Evolutionary conservation across 2,329 filamentous ascomycete species (phyloP).

Genomic region (Claviceps sorghi): DNA sequence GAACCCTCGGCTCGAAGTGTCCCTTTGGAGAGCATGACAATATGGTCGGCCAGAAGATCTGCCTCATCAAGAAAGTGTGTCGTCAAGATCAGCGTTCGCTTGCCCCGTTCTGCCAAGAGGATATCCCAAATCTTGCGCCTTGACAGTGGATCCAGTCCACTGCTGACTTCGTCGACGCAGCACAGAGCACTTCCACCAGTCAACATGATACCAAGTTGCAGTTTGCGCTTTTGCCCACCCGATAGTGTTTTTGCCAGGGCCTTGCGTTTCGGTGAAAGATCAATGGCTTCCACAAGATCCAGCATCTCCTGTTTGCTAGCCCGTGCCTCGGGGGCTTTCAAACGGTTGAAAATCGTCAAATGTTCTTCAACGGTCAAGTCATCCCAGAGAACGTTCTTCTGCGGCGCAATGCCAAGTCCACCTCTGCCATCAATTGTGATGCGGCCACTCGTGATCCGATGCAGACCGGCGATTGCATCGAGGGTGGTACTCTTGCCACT

Average conservation of each 20-base stretch:
- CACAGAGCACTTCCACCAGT: slow-evolving; percentile 79
- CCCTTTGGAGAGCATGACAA: slow-evolving; percentile 76
- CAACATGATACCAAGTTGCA: slow-evolving; percentile 91
- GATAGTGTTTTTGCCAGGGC: slow-evolving; percentile 66
- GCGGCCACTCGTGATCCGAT: slow-evolving; percentile 57
- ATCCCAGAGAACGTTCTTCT: slow-evolving; percentile 91
- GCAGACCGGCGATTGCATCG: slow-evolving; percentile 73
- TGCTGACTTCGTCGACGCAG: slow-evolving; percentile 83
- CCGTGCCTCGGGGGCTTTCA: slow-evolving; percentile 50
- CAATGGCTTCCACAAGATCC: slow-evolving; percentile 53
- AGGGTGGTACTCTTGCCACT: slow-evolving; percentile 83
- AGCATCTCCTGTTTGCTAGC: slow-evolving; percentile 45
- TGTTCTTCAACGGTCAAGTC: slow-evolving; percentile 77
- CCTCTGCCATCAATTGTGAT: slow-evolving; percentile 67
- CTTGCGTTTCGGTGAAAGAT: slow-evolving; percentile 58
- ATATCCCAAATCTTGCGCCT: slow-evolving; percentile 92
- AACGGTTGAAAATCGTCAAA: slow-evolving; percentile 64
- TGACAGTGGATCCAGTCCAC: slow-evolving; percentile 73
- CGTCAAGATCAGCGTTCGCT: slow-evolving; percentile 70
- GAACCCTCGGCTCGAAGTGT: slow-evolving; percentile 69
- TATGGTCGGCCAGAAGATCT: slow-evolving; percentile 76
- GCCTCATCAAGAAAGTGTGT: slow-evolving; percentile 93
- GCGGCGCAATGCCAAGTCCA: slow-evolving; percentile 74
- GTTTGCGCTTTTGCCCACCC: slow-evolving; percentile 81
- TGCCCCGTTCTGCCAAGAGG: slow-evolving; percentile 66